Conservation (phyloP, 1,284 basidiomycete genomes). For the Cryptococcus deneoformans region DNA sequence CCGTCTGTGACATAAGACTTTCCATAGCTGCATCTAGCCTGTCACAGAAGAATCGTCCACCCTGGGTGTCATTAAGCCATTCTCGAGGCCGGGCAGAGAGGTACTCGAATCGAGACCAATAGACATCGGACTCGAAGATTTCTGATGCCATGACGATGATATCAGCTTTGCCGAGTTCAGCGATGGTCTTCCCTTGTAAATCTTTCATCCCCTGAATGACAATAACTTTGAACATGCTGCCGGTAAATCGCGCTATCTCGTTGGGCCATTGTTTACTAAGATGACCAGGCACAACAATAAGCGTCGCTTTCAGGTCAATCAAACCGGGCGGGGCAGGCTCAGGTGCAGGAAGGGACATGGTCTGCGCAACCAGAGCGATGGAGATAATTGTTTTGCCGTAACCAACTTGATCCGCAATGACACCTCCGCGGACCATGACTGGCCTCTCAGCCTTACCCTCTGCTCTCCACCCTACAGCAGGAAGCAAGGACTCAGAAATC, state of each 20-base stretch:
- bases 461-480: constrained; percentile 85
- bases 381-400: constrained; percentile 97
- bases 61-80: constrained; percentile 49
- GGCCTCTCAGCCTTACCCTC: constrained; percentile 80
- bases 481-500: constrained; percentile 82
- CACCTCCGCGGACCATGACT: constrained; percentile 79
- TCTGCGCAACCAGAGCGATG: constrained; percentile 69
- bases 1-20: constrained; percentile 63
- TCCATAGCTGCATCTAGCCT: constrained; percentile 64
- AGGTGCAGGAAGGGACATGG: constrained; percentile 59
- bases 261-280: constrained; percentile 85
- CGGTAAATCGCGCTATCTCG: constrained; percentile 75
- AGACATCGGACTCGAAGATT: constrained; percentile 72
- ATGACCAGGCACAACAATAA: constrained; percentile 86
- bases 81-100: constrained; percentile 53
- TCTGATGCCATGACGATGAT: constrained; percentile 84
- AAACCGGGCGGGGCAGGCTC: constrained; percentile 54
- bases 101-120: constrained; percentile 55
- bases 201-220: constrained; percentile 68
- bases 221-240: constrained; percentile 56
- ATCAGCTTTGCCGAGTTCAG: constrained; percentile 75
- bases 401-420: constrained; percentile 92
- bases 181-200: constrained; percentile 71
- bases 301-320: constrained; percentile 67
- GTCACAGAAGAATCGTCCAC: constrained; percentile 85